A percentile compares a stretch with the other conserved stretches of the same genome.
Evolutionary conservation across 306 rosid species (phyloP).

Genomic region (Quercus mongolica): DNA sequence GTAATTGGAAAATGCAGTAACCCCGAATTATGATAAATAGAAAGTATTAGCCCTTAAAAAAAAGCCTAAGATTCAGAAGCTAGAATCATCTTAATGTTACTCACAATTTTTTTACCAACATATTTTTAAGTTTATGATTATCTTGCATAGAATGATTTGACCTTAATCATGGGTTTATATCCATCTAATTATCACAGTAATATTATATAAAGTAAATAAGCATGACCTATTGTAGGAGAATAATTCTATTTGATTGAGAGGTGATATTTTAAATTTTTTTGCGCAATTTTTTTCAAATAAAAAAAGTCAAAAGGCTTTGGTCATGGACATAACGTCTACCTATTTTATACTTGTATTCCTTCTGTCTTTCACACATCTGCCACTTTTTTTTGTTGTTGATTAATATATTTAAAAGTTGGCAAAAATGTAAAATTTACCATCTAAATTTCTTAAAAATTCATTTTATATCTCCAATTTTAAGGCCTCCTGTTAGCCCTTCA

Average conservation of each 20-base stretch:
- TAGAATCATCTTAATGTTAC: background rate
- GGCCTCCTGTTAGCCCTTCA: too few relatives aligned
- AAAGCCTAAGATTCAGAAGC: too few relatives aligned
- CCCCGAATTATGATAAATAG: too few relatives aligned
- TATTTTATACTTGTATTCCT: constrained; percentile 46
- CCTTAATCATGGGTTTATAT: background rate
- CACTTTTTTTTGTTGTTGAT: constrained; percentile 16
- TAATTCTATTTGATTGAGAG: background rate
- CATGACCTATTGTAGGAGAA: background rate
- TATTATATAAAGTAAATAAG: background rate
- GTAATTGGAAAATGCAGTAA: too few relatives aligned
- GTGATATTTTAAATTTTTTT: background rate
- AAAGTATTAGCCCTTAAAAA: too few relatives aligned
- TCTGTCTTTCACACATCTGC: constrained; percentile 57
- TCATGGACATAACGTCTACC: constrained; percentile 22
- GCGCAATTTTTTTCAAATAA: background rate
- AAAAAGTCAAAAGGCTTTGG: background rate
- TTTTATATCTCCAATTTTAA: too few relatives aligned
- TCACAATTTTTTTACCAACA: background rate
- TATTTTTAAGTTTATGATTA: background rate
- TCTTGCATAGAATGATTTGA: background rate
- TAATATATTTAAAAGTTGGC: constrained; percentile 9
- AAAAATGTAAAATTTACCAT: too few relatives aligned
- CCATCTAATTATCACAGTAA: background rate
- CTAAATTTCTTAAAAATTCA: too few relatives aligned